Evolutionary conservation across 768 basidiomycete species (phyloP).

Genomic region (Leccinum longicurvipes): DNA sequence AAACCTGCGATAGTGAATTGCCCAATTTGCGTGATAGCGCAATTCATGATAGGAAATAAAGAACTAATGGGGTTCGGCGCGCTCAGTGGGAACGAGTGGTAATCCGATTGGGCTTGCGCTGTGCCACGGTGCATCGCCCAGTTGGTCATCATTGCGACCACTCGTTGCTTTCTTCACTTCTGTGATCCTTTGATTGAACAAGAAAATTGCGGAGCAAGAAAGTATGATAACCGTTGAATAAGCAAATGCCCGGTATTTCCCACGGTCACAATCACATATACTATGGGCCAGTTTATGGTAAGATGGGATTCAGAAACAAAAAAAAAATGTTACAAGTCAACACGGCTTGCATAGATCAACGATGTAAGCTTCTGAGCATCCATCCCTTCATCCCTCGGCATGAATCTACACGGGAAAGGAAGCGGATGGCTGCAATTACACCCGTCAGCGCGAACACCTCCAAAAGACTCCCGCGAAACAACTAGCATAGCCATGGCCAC

Average conservation of each 20-base stretch:
- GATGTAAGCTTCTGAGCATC: slow-evolving; percentile 12
- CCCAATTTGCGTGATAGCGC: background rate
- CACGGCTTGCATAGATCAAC: slow-evolving; percentile 6
- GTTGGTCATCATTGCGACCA: no score
- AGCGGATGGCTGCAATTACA: background rate
- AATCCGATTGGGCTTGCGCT: background rate
- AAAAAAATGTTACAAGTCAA: slow-evolving; percentile 1
- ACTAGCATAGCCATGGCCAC: background rate
- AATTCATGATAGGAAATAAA: background rate
- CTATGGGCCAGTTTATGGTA: no score
- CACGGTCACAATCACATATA: no score
- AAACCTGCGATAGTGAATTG: background rate
- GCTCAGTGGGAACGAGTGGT: background rate
- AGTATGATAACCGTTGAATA: no score
- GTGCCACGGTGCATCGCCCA: background rate
- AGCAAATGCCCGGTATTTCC: no score
- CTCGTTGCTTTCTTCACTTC: background rate
- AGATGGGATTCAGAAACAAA: no score
- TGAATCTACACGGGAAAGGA: background rate
- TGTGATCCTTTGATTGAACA: background rate
- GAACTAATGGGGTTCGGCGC: background rate
- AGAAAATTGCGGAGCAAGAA: background rate
- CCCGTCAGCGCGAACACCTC: background rate
- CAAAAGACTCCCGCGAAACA: background rate
- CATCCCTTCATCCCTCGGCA: slow-evolving; percentile 4